Conservation (phyloP, 1,284 basidiomycete genomes). For the Ceratobasidium sp. region DNA sequence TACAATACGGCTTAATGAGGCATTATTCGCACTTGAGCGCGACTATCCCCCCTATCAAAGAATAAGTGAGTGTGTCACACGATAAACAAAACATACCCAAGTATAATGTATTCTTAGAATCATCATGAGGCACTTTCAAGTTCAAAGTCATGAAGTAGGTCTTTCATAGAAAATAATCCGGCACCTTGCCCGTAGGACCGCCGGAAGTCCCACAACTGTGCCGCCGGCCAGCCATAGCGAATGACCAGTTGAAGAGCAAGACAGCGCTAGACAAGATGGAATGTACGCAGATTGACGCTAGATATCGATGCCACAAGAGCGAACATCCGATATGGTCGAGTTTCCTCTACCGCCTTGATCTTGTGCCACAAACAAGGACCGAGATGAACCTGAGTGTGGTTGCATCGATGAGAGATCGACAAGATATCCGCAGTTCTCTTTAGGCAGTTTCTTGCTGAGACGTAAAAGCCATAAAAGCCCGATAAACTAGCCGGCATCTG, state of each 20-base stretch:
- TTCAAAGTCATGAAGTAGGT: not conserved
- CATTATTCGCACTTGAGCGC: slow-evolving; percentile 53
- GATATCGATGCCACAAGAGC: too few relatives aligned
- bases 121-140: slow-evolving; percentile 60
- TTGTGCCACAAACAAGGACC: not conserved
- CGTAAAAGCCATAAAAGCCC: slow-evolving; percentile 1
- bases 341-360: too few relatives aligned
- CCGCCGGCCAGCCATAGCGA: slow-evolving; percentile 52
- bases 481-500: slow-evolving; percentile 10
- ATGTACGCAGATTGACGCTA: too few relatives aligned
- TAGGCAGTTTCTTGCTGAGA: not conserved
- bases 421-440: not conserved
- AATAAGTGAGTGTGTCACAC: slow-evolving; percentile 1
- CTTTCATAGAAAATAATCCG: not conserved
- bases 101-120: slow-evolving; percentile 63
- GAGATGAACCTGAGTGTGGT: slow-evolving; percentile 14
- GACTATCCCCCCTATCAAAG: slow-evolving; percentile 57
- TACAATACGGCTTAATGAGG: slow-evolving; percentile 52
- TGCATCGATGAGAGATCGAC: not conserved
- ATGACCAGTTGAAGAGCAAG: slow-evolving; percentile 46
- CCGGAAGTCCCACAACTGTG: slow-evolving; percentile 57
- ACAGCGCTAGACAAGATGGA: slow-evolving; percentile 7
- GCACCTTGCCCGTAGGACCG: slow-evolving; percentile 62
- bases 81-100: slow-evolving; percentile 56
- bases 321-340: too few relatives aligned